Base-by-base conservation (phyloP, 257 asterid species). In the Nicotiana undulata region DNA sequence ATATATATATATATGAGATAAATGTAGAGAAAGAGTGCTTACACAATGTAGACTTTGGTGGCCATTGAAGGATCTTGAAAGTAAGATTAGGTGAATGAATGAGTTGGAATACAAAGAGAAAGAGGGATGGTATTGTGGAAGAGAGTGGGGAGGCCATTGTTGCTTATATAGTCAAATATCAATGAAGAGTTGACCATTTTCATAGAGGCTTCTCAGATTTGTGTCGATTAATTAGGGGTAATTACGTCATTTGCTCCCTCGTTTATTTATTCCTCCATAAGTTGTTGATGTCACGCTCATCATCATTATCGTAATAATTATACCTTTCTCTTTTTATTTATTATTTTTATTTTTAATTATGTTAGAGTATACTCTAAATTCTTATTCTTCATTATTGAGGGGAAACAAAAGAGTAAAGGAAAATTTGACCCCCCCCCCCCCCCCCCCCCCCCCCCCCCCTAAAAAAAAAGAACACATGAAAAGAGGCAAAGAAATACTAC, bases 1-100 rank as follows among this genome's bases (percentile, higher is more conserved):
- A 26, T 26, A 26, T 26, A 26, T 26, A 26, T 74, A 51, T 49
- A 0, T 13, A 82, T 22, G 22, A 28, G 24, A 24, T 4, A 67
- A 9, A 51, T 63, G 46, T 5, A 67, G n/a, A 80, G 9, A 80
- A 26, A 63, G 59, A 51, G 32, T 28, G 66, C 95, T 9, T 88
- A 91, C 95, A 91, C 89, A 40, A 91, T 82, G 83, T 91, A 87
- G n/a, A 91, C 86, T 81, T 91, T 89, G 83, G 85, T 72, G 0
- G 95, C 92, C 95, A 91, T 91, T 85, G 86, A 80, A 82, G 40
- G 29, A 49, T 76, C 5, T 46, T 60, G 74, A 9, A 4, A 79
- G 34, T 3, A 22, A 16, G 51, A 83, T 63, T 87, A 63, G 77
- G 76, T 77, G 83, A 78, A 80, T 66, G 76, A 81, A 84, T 75